phyloP scores from a whole-genome alignment of 345 rosid species.

The Brassica napus region Da-Ae NC_063444.1:809001-809500 shows the following conservation, averaged over 20 bases:
- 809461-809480: slow-evolving; percentile 22
- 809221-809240: slow-evolving; percentile 3
- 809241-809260: background rate
- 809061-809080: too few relatives aligned
- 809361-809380: slow-evolving; percentile 19
- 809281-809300: slow-evolving; percentile 33
- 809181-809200: too few relatives aligned
- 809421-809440: slow-evolving; percentile 13
- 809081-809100: too few relatives aligned
- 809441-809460: background rate
- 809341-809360: background rate
- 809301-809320: slow-evolving; percentile 40
- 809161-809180: too few relatives aligned
- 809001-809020: too few relatives aligned
- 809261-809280: too few relatives aligned
- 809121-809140: too few relatives aligned
- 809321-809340: slow-evolving; percentile 4
- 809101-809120: too few relatives aligned
- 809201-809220: slow-evolving; percentile 9
- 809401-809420: slow-evolving; percentile 37
- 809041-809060: too few relatives aligned
- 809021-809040: too few relatives aligned
- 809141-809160: too few relatives aligned
- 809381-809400: slow-evolving; percentile 35
- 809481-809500: slow-evolving; percentile 6